A percentile compares a stretch with the other conserved stretches of the same genome.
These are phyloP conservation scores for Kodamaea kakaduensis DNA, from an alignment of 805 yeast genomes.

Conservation along the genomic window DNA sequence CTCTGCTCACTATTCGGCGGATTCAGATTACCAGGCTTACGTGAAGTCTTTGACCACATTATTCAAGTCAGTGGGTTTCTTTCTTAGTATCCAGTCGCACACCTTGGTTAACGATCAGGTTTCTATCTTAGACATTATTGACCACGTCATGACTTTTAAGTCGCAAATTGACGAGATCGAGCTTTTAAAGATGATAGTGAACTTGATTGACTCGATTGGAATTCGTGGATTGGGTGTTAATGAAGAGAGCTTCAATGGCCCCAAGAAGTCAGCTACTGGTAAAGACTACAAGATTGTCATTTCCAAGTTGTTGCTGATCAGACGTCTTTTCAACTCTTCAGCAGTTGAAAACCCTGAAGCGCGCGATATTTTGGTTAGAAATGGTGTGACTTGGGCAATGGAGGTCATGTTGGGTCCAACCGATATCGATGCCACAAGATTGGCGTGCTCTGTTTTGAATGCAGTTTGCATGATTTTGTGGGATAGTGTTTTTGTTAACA, in stretches of 20 bases:
- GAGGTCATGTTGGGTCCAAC: slow-evolving; percentile 50
- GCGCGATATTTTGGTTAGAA: slow-evolving; percentile 39
- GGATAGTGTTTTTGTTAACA: slow-evolving; percentile 25
- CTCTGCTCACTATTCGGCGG: slow-evolving; percentile 17
- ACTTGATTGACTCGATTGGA: slow-evolving; percentile 52
- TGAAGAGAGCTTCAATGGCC: slow-evolving; percentile 21
- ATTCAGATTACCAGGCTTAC: slow-evolving; percentile 22
- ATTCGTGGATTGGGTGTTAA: slow-evolving; percentile 51
- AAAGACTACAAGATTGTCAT: slow-evolving; percentile 55
- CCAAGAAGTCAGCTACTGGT: slow-evolving; percentile 26
- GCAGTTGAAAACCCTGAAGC: slow-evolving; percentile 25
- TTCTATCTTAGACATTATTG: slow-evolving; percentile 56
- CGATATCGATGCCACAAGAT: slow-evolving; percentile 58
- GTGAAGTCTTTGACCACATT: slow-evolving; percentile 28
- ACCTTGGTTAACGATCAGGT: slow-evolving; percentile 58
- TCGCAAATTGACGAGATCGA: slow-evolving; percentile 34
- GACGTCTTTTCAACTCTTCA: slow-evolving; percentile 46
- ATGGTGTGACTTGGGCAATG: slow-evolving; percentile 53
- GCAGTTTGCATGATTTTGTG: slow-evolving; percentile 43
- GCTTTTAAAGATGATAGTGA: slow-evolving; percentile 39
- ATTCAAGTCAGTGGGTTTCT: slow-evolving; percentile 39
- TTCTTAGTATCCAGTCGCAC: slow-evolving; percentile 46
- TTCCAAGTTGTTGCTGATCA: slow-evolving; percentile 57
- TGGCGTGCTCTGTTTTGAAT: slow-evolving; percentile 57
- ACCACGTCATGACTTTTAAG: slow-evolving; percentile 47